Evolutionary conservation across 768 basidiomycete genomes (phyloP), one percentile per base, ranked within the genome.

Genomic region (Calocybe cyanea): DNA sequence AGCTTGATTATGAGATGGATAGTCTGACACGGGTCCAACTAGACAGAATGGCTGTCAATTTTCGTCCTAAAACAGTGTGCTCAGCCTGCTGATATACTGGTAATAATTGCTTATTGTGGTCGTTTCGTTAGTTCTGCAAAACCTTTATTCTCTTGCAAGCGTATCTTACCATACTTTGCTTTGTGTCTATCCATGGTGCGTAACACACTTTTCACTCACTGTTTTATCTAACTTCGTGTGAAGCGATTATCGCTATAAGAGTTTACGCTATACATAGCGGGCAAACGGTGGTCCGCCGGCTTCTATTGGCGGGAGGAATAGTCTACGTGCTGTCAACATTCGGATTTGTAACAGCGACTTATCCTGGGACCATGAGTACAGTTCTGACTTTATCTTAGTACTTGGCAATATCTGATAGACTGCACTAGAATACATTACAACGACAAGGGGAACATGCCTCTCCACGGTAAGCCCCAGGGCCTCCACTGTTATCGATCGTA

Each of bases 41-140:
- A 50, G 48, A 53, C 21, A 50, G 41, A 33, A 2, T 50, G 1
- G 37, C 24, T 21, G 38, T 45, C 15, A 24, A 4, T 1, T 4
- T 33, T 2, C 52, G 41, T 19, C 1, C 33, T 25, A 3, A 31
- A 10, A 38, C 33, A 8, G 42, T 47, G 4, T 37, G 42, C 30
- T 31, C 25, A 14, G 19, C 14, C n/a, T 20, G 10, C 30, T 15
- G 8, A 32, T 15, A n/a, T 6, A n/a, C n/a, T n/a, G n/a, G n/a
- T 4, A 6, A 32, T 14, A 11, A 32, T 10, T 15, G 2, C 3
- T 21, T 25, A 5, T 18, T 21, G 2, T 20, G 2, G 7, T 7
- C n/a, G n/a, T n/a, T 7, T 46, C 18, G 31, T 11, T 43, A 53
- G 52, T 53, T 53, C 23, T 53, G 52, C 31, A 44, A 41, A 44